Conservation (phyloP, 2,329 filamentous ascomycete genomes). For the Monilinia fructigena region DNA sequence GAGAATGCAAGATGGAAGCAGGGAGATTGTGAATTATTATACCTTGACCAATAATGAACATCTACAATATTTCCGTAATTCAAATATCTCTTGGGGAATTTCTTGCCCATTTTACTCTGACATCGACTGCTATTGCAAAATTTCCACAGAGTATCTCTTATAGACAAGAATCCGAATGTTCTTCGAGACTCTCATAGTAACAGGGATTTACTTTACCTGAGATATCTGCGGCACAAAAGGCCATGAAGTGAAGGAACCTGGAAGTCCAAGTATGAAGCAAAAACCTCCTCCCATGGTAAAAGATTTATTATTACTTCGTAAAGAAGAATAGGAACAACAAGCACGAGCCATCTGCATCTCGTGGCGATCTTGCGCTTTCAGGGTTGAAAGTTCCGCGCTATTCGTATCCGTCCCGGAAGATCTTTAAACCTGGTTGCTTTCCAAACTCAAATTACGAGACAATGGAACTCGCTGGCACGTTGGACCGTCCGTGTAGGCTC, state of each 20-base stretch:
- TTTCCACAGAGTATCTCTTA: background rate
- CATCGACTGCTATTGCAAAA: background rate
- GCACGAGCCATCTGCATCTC: constrained; percentile 22
- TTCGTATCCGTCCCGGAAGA: constrained; percentile 20
- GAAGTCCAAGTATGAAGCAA: constrained; percentile 13
- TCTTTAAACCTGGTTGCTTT: constrained; percentile 7
- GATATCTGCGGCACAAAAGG: background rate
- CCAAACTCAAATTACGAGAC: background rate
- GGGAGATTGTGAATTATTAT: no score
- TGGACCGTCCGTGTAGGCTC: background rate
- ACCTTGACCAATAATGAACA: no score
- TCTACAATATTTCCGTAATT: no score
- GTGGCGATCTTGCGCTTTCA: constrained; percentile 17
- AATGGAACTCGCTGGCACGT: background rate
- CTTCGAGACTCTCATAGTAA: background rate
- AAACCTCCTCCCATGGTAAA: background rate
- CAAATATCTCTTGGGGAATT: no score
- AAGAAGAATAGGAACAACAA: constrained; percentile 10
- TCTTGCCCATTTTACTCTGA: no score
- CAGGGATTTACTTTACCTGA: background rate
- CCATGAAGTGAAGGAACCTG: background rate
- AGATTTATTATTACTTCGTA: background rate
- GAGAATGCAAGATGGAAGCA: background rate
- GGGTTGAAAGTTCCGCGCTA: constrained; percentile 13
- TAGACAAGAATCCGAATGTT: background rate